Evolutionary conservation across 257 asterid species (phyloP).

Genomic region (Solanum chiquidenum): DNA sequence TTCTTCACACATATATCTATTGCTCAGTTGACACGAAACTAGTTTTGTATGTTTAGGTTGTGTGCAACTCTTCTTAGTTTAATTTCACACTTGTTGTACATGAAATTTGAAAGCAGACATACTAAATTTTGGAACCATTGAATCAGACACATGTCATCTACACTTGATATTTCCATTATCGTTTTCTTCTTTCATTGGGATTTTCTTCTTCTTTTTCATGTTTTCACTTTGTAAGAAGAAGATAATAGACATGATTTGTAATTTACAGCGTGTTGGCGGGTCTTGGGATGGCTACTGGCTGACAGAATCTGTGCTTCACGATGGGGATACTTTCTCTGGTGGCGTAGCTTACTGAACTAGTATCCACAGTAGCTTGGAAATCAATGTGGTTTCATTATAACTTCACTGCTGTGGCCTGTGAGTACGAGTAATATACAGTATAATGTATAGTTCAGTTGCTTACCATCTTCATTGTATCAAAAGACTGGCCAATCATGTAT

Average conservation of each 20-base stretch:
- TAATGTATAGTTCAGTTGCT: neutral
- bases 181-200: neutral
- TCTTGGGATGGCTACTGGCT: conserved; percentile 99
- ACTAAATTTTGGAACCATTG: neutral
- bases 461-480: neutral
- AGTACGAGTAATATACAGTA: neutral
- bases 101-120: neutral
- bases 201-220: neutral
- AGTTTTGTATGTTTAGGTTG: neutral
- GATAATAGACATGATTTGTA: neutral
- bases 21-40: neutral
- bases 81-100: neutral
- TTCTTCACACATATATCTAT: neutral
- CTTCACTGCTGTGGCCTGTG: neutral
- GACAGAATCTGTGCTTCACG: conserved; percentile 76
- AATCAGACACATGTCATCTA: neutral
- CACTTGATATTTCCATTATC: neutral
- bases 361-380: neutral
- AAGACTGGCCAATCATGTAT: neutral
- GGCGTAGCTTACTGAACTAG: conserved; percentile 65
- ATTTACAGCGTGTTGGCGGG: conserved; percentile 78
- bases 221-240: neutral
- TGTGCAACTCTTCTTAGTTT: neutral
- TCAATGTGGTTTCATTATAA: neutral
- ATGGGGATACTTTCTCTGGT: conserved; percentile 78